Evolutionary conservation across 2,329 filamentous ascomycete genomes (phyloP), one percentile per base, ranked within the genome.

Genomic region (Pseudogymnoascus sp.): DNA sequence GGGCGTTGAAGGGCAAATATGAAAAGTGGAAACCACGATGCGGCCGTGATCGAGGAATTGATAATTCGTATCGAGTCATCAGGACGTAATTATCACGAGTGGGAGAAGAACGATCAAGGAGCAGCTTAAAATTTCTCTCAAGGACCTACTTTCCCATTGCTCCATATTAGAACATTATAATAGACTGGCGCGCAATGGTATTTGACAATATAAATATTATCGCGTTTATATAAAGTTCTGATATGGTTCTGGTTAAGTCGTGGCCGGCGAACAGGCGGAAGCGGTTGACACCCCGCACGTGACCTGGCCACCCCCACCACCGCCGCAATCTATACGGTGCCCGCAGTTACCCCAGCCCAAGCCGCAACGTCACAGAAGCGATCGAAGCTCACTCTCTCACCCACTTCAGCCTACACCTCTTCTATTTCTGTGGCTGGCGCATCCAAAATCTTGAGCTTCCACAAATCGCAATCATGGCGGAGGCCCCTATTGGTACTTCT

Each of bases 401-500:
- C 31, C 45, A 64, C 37, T 42, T 29, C 31, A 51, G 40, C 37
- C 63, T 62, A 63, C 59, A 37, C 60, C 61, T 61, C 61, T 34
- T 66, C 60, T 29, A 42, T 26, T 61, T 45, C 63, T 42, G 51
- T 40, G 29, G 59, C 54, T 40, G 63, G 64, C 51, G 51, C 62
- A 51, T 34, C 42, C 61, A 62, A 62, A 21, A 45, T 45, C 61
- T 62, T 62, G 29, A 62, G 64, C 64, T 64, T 60, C 63, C 65
- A 64, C 42, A 54, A 39, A 66, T 54, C 68, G 62, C 64, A 68
- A 71, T 65, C 63, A 74, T 74, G 72, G 71, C 72, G 59, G 72
- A 75, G 67, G 68, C 73, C 67, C 73, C 73, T 67, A 75, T 75
- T 69, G 73, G 73, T 74, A 73, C 21, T 18, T 62, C 8, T 34